Evolutionary conservation across 345 rosid genomes (phyloP), one percentile per base, ranked within the genome.

Genomic region (Arabidopsis suecica): DNA sequence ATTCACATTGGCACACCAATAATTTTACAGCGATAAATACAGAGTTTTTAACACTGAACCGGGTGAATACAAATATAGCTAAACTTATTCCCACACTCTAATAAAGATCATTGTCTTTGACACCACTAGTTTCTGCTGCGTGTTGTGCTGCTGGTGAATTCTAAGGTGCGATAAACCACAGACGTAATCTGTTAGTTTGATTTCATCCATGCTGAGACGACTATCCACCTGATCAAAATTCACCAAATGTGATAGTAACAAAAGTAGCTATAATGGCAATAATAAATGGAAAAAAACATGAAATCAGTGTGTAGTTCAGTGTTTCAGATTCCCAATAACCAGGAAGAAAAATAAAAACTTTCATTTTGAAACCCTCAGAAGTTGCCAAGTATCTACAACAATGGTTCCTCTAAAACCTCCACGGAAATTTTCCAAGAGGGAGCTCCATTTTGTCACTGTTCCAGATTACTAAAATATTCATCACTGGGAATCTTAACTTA

Each of bases 321-420:
- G 38, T 47, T 10, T 22, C 14, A 7, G 37, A 54, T 47, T 45
- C 45, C 6, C 13, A 38, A 42, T 1, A 41, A 41, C 28, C n/a
- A 8, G 8, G 6, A 1, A 13, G 4, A 54, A 11, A 30, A n/a
- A 40, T 5, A 37, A 22, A 0, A 37, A 14, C 8, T 62, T 12
- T 28, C 7, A 41, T 0, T 13, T 13, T 7, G 37, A 63, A 70
- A 71, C 80, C 76, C 80, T 77, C 80, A 77, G 80, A 77, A 40
- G 18, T 23, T 71, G 76, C 80, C 80, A 32, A 71, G 76, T 30
- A 57, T 77, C 80, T 77, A 71, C 80, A 77, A 51, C 14, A 77
- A 77, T 65, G 80, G 80, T 77, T 71, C 68, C 80, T 77, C 76
- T 49, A 56, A 69, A 76, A 77, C 80, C 80, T 71, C 76, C 38